Base-by-base conservation (phyloP, 495 filamentous ascomycete species). In the Rostrohypoxylon terebratum region DNA sequence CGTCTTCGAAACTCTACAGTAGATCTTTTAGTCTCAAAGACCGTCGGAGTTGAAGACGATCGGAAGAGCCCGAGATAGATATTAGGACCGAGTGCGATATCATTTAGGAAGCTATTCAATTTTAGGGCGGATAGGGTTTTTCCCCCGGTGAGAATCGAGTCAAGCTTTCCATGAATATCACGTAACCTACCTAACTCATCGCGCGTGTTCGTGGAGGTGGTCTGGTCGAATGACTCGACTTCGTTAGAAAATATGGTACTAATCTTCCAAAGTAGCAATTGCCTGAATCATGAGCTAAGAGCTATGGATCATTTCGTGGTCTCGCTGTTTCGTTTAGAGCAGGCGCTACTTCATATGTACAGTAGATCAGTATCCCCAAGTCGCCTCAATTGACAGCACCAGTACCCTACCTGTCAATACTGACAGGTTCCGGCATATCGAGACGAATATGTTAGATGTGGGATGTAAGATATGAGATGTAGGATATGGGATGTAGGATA, bases 1-100 rank as follows among this genome's bases (percentile, higher is more conserved):
- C 36, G 5, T 40, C 44, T 20, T 14, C 13, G 33, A 18, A 53
- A 13, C 47, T 25, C n/a, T n/a, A n/a, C n/a, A n/a, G n/a, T n/a
- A 53, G n/a, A 36, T 11, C 57, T 63, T 63, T 25, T 61, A 61
- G 40, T 21, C 7, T 61, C 20, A 57, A 1, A 38, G 11, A 33
- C 33, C n/a, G 14, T 57, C 53, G 23, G 31, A 38, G 28, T 38
- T 57, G 7, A 38, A n/a, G 21, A 20, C 31, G 53, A 57, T 57
- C 53, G 53, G 53, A 57, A 57, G 31, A 31, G 13, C 53, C 33
- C 53, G 53, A 57, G 31, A 23, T 38, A 57, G 53, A 57, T 57
- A 57, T 57, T 25, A 57, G 18, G 53, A 31, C 53, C 53, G 53
- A 36, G 53, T 23, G 18, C 53, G 53, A 31, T 38, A 20, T 57